Base-by-base conservation (phyloP, 768 basidiomycete species). In the Pleurotus sapidus region DNA sequence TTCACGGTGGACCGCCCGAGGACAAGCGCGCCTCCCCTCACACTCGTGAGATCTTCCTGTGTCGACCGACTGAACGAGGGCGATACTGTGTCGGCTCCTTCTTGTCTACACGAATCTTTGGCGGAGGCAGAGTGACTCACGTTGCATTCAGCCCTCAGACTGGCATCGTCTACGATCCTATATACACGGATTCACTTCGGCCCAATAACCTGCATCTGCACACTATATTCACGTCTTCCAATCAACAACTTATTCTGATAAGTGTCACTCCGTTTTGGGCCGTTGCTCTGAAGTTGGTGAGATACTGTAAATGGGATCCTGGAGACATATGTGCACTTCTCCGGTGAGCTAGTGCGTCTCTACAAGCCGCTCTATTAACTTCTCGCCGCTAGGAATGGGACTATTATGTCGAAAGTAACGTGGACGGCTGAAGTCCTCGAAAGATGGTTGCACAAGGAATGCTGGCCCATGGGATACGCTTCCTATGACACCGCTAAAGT, bases 181-280 rank as follows among this genome's bases (percentile, higher is more conserved):
- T 90, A 53, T 83, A 82, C 64, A 63, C 67, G 5, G 83, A 82
- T 8, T 74, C 85, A 0, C 66, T 83, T 11, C 75, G 75, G 40
- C 70, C 75, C 7, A 74, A 79, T 58, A 88, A 89, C 64, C 60
- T 82, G 20, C 65, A 68, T 3, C 68, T 76, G 57, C 83, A 83
- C 67, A 86, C 84, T 0, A 73, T 89, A 12, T 91, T 78, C 69
- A 70, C 71, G 0, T 81, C 83, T 1, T 70, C 70, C 0, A 87
- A 88, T 46, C 70, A 76, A 12, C 65, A 73, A 48, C 76, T 91
- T 50, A 66, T 65, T 0, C 69, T 84, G 49, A 69, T 89, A 64
- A 83, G 81, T 59, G 86, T 89, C 2, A 81, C 84, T 24, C 88
- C 87, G 57, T 81, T 83, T 59, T 90, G 88, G 88, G 81, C 82